These are phyloP conservation scores for Coemansia sp. DNA, from an alignment of 192 early-diverging fungal genomes.

Conservation along the genomic window DNA sequence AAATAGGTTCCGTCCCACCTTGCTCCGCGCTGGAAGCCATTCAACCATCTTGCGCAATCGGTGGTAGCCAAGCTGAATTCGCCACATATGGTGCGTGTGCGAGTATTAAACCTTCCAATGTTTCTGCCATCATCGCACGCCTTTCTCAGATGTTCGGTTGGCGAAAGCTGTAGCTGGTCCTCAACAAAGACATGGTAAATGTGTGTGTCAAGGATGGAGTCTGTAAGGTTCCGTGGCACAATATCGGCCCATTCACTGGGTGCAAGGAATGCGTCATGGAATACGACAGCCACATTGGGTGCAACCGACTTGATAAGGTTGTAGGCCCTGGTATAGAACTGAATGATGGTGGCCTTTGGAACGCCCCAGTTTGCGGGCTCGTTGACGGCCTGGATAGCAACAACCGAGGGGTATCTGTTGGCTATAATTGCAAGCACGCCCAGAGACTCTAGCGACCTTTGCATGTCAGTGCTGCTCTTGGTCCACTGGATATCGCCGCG, in stretches of 20 bases:
- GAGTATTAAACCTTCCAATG: constrained; percentile 37
- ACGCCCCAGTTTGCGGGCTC: constrained; percentile 58
- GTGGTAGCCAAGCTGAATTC: constrained; percentile 73
- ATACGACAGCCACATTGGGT: constrained; percentile 24
- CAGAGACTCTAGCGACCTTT: constrained; percentile 31
- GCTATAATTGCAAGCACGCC: constrained; percentile 33
- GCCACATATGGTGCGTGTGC: constrained; percentile 62
- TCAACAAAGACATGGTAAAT: constrained; percentile 56
- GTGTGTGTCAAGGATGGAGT: constrained; percentile 50
- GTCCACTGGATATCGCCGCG: constrained; percentile 50
- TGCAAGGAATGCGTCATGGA: constrained; percentile 55
- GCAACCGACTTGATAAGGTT: constrained; percentile 30
- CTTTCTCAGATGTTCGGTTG: constrained; percentile 33
- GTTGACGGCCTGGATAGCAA: constrained; percentile 51
- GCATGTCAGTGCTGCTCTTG: constrained; percentile 28
- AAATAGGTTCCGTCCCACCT: constrained; percentile 67
- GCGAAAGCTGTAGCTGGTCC: constrained; percentile 24
- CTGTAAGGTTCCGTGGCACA: constrained; percentile 33
- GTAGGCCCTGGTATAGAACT: constrained; percentile 47
- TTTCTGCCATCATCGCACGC: constrained; percentile 28
- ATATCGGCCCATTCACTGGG: constrained; percentile 36
- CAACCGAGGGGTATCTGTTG: constrained; percentile 31
- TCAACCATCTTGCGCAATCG: constrained; percentile 71
- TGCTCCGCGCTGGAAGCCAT: constrained; percentile 62
- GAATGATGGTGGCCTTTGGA: constrained; percentile 26